These are phyloP conservation scores for Brassica nigra DNA, from an alignment of 345 rosid species.

Conservation along the genomic window DNA sequence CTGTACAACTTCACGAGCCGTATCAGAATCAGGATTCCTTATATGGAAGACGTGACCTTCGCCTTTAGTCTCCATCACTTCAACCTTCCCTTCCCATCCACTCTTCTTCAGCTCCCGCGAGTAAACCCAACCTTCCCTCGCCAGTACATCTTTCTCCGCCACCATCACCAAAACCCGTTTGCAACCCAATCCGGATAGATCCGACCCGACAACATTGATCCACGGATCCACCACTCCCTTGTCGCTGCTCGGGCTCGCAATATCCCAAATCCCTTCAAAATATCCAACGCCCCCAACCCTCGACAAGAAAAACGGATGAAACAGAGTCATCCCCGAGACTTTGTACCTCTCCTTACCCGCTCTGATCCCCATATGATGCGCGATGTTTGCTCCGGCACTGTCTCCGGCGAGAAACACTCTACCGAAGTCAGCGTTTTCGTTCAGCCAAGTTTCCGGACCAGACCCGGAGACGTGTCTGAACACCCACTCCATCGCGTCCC, in stretches of 20 bases:
- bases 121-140: constrained; percentile 45
- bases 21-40: constrained; percentile 25
- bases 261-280: constrained; percentile 27
- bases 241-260: constrained; percentile 34
- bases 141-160: constrained; percentile 35
- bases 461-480: constrained; percentile 25
- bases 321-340: constrained; percentile 41
- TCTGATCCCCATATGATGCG: constrained; percentile 47
- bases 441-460: constrained; percentile 49
- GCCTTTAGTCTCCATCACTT: constrained; percentile 37
- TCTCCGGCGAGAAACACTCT: constrained; percentile 47
- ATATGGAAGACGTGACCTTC: constrained; percentile 52
- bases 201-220: constrained; percentile 41
- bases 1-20: constrained; percentile 26
- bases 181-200: constrained; percentile 37
- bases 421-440: constrained; percentile 42
- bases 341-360: constrained; percentile 23
- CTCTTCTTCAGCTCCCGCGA: constrained; percentile 38
- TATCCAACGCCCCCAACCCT: background rate
- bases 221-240: constrained; percentile 42
- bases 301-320: constrained; percentile 51
- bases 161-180: constrained; percentile 17
- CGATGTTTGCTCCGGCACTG: constrained; percentile 54
- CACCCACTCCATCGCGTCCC: constrained; percentile 60
- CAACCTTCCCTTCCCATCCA: constrained; percentile 48